Evolutionary conservation across 305 asterid genomes (phyloP).

Genomic region (Plantago rigida): DNA sequence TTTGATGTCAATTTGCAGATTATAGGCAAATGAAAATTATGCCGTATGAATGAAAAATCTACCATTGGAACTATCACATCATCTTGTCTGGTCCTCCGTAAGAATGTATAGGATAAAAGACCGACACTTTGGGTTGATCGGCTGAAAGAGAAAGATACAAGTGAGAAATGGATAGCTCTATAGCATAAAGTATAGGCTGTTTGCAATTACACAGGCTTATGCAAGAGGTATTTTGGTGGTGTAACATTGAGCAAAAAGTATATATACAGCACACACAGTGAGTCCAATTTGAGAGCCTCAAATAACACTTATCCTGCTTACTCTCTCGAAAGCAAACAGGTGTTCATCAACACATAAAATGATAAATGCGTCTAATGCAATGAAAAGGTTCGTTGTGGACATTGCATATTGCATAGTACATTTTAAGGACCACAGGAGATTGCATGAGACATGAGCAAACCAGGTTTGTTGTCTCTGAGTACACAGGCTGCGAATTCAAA

Average conservation of each 20-base stretch:
- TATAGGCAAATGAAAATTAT: conserved; percentile 17
- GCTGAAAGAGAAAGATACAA: conserved; percentile 38
- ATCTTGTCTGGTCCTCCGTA: conserved; percentile 71
- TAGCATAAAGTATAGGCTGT: conserved; percentile 8
- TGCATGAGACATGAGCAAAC: conserved; percentile 5
- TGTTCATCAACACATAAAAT: too few relatives aligned
- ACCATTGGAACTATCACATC: conserved; percentile 97
- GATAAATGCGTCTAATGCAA: too few relatives aligned
- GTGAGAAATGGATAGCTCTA: conserved; percentile 23
- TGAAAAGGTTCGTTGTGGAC: too few relatives aligned
- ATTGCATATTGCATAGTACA: not conserved
- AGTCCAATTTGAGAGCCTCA: too few relatives aligned
- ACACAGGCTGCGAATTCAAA: conserved; percentile 20
- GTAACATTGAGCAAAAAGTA: too few relatives aligned
- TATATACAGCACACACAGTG: too few relatives aligned
- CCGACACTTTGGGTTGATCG: conserved; percentile 85
- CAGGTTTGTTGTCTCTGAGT: conserved; percentile 3
- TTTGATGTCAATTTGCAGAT: conserved; percentile 15
- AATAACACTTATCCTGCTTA: too few relatives aligned
- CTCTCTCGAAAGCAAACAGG: too few relatives aligned
- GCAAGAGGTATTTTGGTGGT: too few relatives aligned
- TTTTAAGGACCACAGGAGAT: conserved; percentile 15
- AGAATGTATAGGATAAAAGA: conserved; percentile 80
- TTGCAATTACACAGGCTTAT: conserved; percentile 3
- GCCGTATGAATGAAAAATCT: conserved; percentile 21